A percentile compares a stretch with the other conserved stretches of the same genome.
These are phyloP conservation scores for Sclerotinia subarctica DNA, from an alignment of 2,329 filamentous ascomycete genomes.

Conservation along the genomic window DNA sequence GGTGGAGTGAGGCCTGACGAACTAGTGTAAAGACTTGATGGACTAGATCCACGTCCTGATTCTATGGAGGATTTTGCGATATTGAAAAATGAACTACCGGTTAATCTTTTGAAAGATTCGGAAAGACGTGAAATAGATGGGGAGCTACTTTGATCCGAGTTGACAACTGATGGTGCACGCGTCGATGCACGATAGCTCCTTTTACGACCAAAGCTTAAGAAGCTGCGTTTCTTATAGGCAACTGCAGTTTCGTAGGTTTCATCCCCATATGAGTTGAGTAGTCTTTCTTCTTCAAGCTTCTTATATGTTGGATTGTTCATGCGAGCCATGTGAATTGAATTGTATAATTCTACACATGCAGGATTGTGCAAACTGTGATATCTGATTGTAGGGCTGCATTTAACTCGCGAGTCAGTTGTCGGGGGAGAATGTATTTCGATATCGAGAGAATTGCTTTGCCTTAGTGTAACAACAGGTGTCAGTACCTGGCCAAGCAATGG, in stretches of 20 bases:
- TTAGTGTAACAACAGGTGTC: slow-evolving; percentile 84
- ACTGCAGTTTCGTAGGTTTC: slow-evolving; percentile 44
- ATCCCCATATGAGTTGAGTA: slow-evolving; percentile 66
- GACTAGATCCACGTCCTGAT: slow-evolving; percentile 43
- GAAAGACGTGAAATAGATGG: slow-evolving; percentile 72
- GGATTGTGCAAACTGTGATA: slow-evolving; percentile 75
- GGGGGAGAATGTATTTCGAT: slow-evolving; percentile 90
- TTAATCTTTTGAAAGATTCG: slow-evolving; percentile 65
- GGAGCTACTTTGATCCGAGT: slow-evolving; percentile 72
- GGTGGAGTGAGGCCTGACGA: slow-evolving; percentile 41
- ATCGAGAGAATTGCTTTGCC: slow-evolving; percentile 87
- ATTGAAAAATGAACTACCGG: slow-evolving; percentile 72
- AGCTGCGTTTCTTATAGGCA: slow-evolving; percentile 46
- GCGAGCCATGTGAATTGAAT: slow-evolving; percentile 80
- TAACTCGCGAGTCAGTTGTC: slow-evolving; percentile 67
- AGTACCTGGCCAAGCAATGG: slow-evolving; percentile 73
- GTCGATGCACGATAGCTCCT: slow-evolving; percentile 55
- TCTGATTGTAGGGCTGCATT: slow-evolving; percentile 62
- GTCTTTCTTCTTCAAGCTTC: slow-evolving; percentile 62
- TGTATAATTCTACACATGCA: slow-evolving; percentile 81
- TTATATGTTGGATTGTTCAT: slow-evolving; percentile 91
- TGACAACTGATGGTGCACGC: slow-evolving; percentile 51
- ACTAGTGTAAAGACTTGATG: slow-evolving; percentile 44
- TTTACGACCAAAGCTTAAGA: slow-evolving; percentile 44
- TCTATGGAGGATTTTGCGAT: slow-evolving; percentile 75